Conservation (phyloP, 1,284 basidiomycete genomes). For the Schizophyllum amplum region DNA sequence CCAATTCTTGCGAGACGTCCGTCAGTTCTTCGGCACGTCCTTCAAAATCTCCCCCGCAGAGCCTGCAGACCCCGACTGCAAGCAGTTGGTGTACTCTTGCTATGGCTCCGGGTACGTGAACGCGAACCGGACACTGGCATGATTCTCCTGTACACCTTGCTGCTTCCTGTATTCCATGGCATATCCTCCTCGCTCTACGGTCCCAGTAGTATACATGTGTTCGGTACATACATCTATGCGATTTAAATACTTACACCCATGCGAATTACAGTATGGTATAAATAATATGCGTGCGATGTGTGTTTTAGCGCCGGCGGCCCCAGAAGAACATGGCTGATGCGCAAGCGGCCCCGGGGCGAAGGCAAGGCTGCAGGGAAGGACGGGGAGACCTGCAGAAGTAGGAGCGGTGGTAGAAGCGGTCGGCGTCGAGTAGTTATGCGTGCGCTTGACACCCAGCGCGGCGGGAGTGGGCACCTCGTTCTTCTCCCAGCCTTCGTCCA, state of each 20-base stretch:
- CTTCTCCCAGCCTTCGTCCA: slow-evolving; percentile 68
- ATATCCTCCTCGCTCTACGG: neutral
- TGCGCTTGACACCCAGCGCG: slow-evolving; percentile 30
- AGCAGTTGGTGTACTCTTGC: slow-evolving; percentile 66
- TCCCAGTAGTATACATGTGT: slow-evolving; percentile 1
- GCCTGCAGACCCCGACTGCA: slow-evolving; percentile 35
- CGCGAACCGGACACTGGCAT: slow-evolving; percentile 65
- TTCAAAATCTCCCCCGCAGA: slow-evolving; percentile 51
- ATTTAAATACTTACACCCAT: neutral
- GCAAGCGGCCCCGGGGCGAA: slow-evolving; percentile 11
- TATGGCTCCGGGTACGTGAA: slow-evolving; percentile 76
- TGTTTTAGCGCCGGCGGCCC: slow-evolving; percentile 5
- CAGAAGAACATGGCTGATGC: slow-evolving; percentile 7
- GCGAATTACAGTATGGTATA: neutral
- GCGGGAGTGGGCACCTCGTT: slow-evolving; percentile 39
- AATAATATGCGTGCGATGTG: neutral
- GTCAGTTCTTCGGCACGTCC: slow-evolving; percentile 71
- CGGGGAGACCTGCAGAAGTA: neutral
- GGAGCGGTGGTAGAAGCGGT: neutral
- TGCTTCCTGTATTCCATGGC: neutral
- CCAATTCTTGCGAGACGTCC: slow-evolving; percentile 84
- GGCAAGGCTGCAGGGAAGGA: neutral
- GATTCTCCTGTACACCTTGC: slow-evolving; percentile 14
- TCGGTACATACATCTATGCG: neutral
- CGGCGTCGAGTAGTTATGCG: neutral